Evolutionary conservation across 1,284 basidiomycete species (phyloP), one percentile per base, ranked within the genome.

Genomic region (Omphalotus olearius): DNA sequence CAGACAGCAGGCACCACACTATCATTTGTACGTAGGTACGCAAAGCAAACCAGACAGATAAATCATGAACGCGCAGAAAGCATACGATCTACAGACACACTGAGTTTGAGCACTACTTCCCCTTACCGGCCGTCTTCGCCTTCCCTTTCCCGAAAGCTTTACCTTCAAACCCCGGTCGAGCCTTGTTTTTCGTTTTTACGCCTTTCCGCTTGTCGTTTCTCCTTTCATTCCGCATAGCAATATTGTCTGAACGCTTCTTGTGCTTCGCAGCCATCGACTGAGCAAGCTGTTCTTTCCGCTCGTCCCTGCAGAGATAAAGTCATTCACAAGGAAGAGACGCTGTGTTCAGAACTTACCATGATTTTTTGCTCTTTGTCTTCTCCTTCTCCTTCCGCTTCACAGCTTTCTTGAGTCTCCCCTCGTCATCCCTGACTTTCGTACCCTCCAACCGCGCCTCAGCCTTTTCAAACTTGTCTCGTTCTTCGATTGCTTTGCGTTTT

Each of bases 171-270:
- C 89, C 90, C 17, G 90, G 88, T 46, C 89, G 71, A 6, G 79
- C 80, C 69, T 91, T 91, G n/a, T 65, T 64, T 63, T 78, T 77
- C 49, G 67, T 63, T 59, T 78, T 81, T 14, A 75, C 67, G 1
- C 88, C 84, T 57, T 83, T 80, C 57, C 79, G 75, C 70, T 85
- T 91, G 51, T 92, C 89, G 56, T 83, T 87, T 65, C 78, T 78
- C 35, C 87, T 76, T 62, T 96, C 91, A 53, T 83, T 81, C 10
- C 91, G 80, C 67, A 78, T 79, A 0, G 90, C 88, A 58, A 97
- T 88, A 64, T 98, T 96, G 63, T 95, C 92, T 16, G 83, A 65
- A 3, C 92, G 78, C 70, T 96, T 97, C 74, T 93, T 92, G 69
- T 91, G 85, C 62, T 81, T 83, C 28, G 88, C 88, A 1, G 85